Evolutionary conservation across 257 asterid genomes (phyloP).

Genomic region (Primulina eburnea): DNA sequence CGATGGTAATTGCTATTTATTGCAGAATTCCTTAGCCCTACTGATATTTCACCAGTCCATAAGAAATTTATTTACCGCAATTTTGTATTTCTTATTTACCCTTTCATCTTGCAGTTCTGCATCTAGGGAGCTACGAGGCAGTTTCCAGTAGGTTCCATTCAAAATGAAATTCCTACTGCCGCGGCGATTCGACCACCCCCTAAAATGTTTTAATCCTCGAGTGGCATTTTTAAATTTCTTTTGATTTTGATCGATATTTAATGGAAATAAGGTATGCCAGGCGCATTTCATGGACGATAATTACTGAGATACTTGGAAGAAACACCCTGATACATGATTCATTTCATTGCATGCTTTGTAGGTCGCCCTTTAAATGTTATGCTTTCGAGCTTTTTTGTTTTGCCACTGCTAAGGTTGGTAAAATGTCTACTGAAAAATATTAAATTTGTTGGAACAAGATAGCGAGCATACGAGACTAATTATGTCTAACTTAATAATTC

Average conservation of each 20-base stretch:
- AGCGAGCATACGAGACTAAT: no score
- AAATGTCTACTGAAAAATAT: background rate
- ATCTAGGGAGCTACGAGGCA: slow-evolving; percentile 69
- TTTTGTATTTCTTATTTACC: slow-evolving; percentile 4
- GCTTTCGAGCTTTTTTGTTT: slow-evolving; percentile 6
- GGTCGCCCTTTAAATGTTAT: slow-evolving; percentile 18
- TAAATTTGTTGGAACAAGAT: background rate
- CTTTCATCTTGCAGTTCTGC: slow-evolving; percentile 51
- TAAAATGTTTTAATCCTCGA: slow-evolving; percentile 20
- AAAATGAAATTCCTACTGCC: slow-evolving; percentile 25
- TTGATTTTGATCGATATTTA: slow-evolving; percentile 24
- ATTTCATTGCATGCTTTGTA: slow-evolving; percentile 19
- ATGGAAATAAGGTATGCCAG: slow-evolving; percentile 34
- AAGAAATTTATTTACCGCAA: background rate
- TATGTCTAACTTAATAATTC: no score
- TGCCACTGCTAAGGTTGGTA: background rate
- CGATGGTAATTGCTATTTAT: slow-evolving; percentile 57
- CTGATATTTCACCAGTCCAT: slow-evolving; percentile 1
- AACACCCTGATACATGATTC: slow-evolving; percentile 18
- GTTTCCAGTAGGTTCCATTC: slow-evolving; percentile 51
- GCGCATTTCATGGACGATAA: slow-evolving; percentile 25
- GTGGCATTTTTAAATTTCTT: slow-evolving; percentile 18
- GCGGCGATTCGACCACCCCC: slow-evolving; percentile 1
- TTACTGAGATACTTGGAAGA: background rate
- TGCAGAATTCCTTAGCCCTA: background rate